These are phyloP conservation scores for Ophiostoma tasmaniense DNA, from an alignment of 2,329 filamentous ascomycete genomes.

Conservation along the genomic window DNA sequence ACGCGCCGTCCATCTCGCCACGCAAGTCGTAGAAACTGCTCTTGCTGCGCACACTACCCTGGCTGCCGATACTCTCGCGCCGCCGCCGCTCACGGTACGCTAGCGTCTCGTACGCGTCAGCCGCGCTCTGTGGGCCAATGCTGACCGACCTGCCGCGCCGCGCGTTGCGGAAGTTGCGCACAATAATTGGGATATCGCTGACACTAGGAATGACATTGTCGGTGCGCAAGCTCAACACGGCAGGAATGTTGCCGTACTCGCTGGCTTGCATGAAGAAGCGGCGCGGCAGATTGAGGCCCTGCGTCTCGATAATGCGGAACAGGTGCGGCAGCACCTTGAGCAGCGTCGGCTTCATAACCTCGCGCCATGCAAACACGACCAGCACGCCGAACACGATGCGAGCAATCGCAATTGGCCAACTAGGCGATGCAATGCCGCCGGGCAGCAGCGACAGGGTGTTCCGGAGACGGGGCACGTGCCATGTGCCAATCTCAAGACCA, in stretches of 20 bases:
- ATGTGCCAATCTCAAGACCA: slow-evolving; percentile 72
- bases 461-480: slow-evolving; percentile 62
- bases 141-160: slow-evolving; percentile 70
- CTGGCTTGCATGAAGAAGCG: slow-evolving; percentile 87
- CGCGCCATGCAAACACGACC: slow-evolving; percentile 82
- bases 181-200: slow-evolving; percentile 74
- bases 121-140: slow-evolving; percentile 87
- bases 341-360: slow-evolving; percentile 75
- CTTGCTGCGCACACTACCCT: slow-evolving; percentile 39
- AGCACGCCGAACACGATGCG: slow-evolving; percentile 74
- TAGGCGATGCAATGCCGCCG: slow-evolving; percentile 58
- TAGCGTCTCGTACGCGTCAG: slow-evolving; percentile 90
- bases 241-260: slow-evolving; percentile 78
- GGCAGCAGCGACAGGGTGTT: slow-evolving; percentile 40
- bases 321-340: slow-evolving; percentile 72
- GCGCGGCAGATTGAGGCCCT: slow-evolving; percentile 71
- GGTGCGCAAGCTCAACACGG: slow-evolving; percentile 55
- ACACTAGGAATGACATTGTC: slow-evolving; percentile 87
- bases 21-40: slow-evolving; percentile 36
- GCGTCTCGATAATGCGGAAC: slow-evolving; percentile 75
- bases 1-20: slow-evolving; percentile 22
- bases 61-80: slow-evolving; percentile 46
- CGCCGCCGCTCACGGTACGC: slow-evolving; percentile 69
- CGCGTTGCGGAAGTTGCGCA: slow-evolving; percentile 66
- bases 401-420: slow-evolving; percentile 52